Evolutionary conservation across 225 moss, liverwort and hornwort genomes (phyloP).

Genomic region (Rhytidiadelphus loreus): DNA sequence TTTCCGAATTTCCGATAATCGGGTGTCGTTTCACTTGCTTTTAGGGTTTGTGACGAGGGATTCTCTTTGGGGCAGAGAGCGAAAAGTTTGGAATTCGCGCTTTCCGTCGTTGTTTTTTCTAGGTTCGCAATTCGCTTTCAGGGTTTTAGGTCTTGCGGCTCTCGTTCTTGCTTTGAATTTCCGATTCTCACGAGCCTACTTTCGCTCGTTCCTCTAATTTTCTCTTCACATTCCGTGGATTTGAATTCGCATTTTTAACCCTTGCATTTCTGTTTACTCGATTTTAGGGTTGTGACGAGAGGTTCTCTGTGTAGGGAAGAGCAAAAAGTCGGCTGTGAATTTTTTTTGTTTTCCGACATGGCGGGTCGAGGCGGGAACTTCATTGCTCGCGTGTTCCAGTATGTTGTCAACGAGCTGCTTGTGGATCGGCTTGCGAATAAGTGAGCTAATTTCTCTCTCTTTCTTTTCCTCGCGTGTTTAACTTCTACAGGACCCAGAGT

Average conservation of each 20-base stretch:
- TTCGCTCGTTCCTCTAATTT: background rate
- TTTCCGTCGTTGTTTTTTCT: background rate
- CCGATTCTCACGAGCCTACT: background rate
- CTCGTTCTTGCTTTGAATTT: background rate
- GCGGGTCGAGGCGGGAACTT: constrained; percentile 70
- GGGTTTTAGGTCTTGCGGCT: background rate
- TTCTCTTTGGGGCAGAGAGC: background rate
- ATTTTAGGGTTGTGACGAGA: background rate
- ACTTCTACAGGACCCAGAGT: background rate
- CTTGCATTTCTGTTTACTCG: background rate
- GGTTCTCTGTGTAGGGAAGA: background rate
- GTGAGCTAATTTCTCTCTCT: constrained; percentile 2
- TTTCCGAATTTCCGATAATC: background rate
- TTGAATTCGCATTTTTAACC: background rate
- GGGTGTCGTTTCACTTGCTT: background rate
- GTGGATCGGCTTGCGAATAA: constrained; percentile 92
- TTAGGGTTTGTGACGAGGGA: constrained; percentile 2
- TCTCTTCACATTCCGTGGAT: background rate
- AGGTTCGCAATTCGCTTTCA: background rate
- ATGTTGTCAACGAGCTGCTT: constrained; percentile 79
- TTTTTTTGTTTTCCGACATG: constrained; percentile 17
- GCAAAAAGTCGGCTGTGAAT: background rate
- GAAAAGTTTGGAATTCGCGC: background rate
- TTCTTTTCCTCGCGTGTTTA: background rate
- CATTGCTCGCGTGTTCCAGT: constrained; percentile 75